A percentile compares a stretch with the other conserved stretches of the same genome.
Conservation (phyloP, 2,329 filamentous ascomycete species). For the Verticillium nubilum region DNA sequence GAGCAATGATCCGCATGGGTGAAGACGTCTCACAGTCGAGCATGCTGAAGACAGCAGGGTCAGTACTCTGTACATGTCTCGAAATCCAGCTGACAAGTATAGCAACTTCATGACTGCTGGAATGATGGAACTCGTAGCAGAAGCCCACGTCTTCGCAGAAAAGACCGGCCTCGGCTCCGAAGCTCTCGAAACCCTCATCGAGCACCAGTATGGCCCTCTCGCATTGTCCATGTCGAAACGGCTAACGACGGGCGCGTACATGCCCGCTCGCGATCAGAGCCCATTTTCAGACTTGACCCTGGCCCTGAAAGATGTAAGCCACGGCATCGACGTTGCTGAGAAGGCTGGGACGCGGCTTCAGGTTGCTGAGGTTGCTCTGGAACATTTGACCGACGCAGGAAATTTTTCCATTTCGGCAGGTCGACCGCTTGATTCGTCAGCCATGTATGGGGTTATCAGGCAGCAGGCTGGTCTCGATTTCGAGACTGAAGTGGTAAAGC, state of each 20-base stretch:
- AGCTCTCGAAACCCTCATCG: conserved; percentile 36
- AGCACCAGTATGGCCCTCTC: conserved; percentile 31
- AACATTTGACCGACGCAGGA: conserved; percentile 36
- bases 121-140: conserved; percentile 41
- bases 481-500: conserved; percentile 29
- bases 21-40: conserved; percentile 35
- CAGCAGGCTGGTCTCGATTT: conserved; percentile 36
- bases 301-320: conserved; percentile 46
- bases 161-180: conserved; percentile 33
- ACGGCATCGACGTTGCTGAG: conserved; percentile 38
- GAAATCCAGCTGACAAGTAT: neutral
- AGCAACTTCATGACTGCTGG: conserved; percentile 44
- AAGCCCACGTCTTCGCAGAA: conserved; percentile 44
- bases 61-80: neutral
- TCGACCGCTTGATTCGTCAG: conserved; percentile 40
- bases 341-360: conserved; percentile 30
- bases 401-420: conserved; percentile 24
- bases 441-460: conserved; percentile 43
- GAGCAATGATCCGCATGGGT: conserved; percentile 35
- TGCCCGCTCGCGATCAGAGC: conserved; percentile 23
- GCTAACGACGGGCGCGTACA: conserved; percentile 31
- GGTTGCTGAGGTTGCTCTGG: conserved; percentile 35
- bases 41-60: conserved; percentile 43
- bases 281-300: conserved; percentile 44
- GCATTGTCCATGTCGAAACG: conserved; percentile 30